A percentile compares a stretch with the other conserved stretches of the same genome.
phyloP scores from a whole-genome alignment of 257 asterid species.

The Plectranthus barbatus region DNA sequence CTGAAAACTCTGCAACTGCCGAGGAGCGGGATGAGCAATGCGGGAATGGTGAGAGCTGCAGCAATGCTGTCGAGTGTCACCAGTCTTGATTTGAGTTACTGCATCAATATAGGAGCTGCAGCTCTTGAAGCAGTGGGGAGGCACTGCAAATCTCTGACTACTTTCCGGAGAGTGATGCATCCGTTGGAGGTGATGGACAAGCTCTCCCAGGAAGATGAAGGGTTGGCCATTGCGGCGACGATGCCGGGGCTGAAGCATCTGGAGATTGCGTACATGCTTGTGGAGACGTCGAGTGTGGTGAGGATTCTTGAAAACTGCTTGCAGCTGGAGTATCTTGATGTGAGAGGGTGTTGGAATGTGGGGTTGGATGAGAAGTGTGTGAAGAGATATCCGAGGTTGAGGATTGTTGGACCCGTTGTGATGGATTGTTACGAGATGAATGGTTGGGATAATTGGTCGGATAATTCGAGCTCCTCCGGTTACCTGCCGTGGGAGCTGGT shows the following conservation, averaged over 20 bases:
- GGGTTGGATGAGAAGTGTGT: slow-evolving; percentile 40
- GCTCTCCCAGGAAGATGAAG: slow-evolving; percentile 72
- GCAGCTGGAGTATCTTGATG: slow-evolving; percentile 53
- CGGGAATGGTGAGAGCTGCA: slow-evolving; percentile 36
- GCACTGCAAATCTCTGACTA: slow-evolving; percentile 52
- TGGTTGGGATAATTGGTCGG: slow-evolving; percentile 59
- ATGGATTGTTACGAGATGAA: no score
- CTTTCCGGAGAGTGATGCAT: slow-evolving; percentile 59
- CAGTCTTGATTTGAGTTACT: slow-evolving; percentile 65
- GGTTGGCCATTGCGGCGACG: slow-evolving; percentile 59
- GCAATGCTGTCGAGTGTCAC: slow-evolving; percentile 39
- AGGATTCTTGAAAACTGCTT: slow-evolving; percentile 54
- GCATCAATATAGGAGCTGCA: slow-evolving; percentile 58
- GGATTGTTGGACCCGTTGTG: slow-evolving; percentile 55
- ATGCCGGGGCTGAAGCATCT: slow-evolving; percentile 77
- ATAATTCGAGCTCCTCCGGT: slow-evolving; percentile 43
- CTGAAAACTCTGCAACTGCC: slow-evolving; percentile 49
- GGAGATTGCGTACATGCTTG: slow-evolving; percentile 67
- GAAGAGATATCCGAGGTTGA: slow-evolving; percentile 35
- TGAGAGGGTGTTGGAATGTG: slow-evolving; percentile 83
- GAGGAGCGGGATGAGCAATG: slow-evolving; percentile 49
- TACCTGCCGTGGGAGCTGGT: slow-evolving; percentile 62
- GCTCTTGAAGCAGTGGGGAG: slow-evolving; percentile 61
- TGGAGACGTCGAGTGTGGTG: slow-evolving; percentile 38
- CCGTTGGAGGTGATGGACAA: no score